Evolutionary conservation across 768 basidiomycete species (phyloP), one percentile per base, ranked within the genome.

Genomic region (Podaxis sp.): DNA sequence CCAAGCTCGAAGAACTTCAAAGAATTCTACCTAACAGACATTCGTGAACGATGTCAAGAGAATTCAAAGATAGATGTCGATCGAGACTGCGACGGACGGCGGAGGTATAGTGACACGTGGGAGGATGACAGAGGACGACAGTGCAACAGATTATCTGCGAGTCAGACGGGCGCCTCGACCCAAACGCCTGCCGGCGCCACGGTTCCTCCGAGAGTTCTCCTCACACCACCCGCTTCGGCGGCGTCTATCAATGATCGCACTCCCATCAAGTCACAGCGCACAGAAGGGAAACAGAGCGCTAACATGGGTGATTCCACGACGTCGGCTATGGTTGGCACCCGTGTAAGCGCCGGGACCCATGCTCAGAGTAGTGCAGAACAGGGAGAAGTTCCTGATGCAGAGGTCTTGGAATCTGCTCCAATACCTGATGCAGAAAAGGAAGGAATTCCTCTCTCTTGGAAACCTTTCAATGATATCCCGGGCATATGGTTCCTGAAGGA

Each of bases 401-500:
- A 8, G n/a, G 15, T 17, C 6, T 15, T 36, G 58, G 22, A 37
- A 19, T 15, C 29, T 36, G 24, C 19, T 13, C 11, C n/a, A 8
- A 11, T 25, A 7, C 1, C 19, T 15, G 27, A 24, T 41, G 24
- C 49, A 24, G 19, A 50, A 24, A 50, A 50, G 24, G 49, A 4
- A 33, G 43, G 51, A 22, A 19, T n/a, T 6, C 22, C 13, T 24
- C 47, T 17, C 17, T 8, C 43, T 6, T 56, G 53, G 54, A 37
- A 50, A 41, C 72, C 76, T 8, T 76, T 73, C 60, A 69, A 76
- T 57, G 67, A 71, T 62, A 70, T 80, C 29, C 80, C 80, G 54
- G 79, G 79, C 5, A 57, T 81, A 6, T 82, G 80, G 79, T 70
- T 77, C 53, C 65, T 71, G 36, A 74, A 74, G 58, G 62, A 66